Evolutionary conservation across 148 eudicot genomes (phyloP), one percentile per base, ranked within the genome.

Genomic region (Agrostemma githago): DNA sequence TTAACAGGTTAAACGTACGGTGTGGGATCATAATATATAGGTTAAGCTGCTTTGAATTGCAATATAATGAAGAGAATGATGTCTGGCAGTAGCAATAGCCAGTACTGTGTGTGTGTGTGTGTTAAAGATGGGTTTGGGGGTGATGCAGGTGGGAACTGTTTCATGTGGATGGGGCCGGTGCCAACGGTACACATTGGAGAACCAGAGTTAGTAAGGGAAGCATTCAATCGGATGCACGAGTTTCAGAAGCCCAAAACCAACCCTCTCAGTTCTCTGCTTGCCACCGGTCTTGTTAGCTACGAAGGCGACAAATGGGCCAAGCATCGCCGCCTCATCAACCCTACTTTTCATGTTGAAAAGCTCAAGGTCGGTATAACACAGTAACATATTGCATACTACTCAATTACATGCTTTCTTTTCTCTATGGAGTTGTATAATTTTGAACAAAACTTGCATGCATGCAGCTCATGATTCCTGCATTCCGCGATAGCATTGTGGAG

Each of bases 221-320:
- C 44, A 2, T 66, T 76, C 6, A 67, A 48, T 4, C 70, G 74
- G 20, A 60, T 56, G 68, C 60, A 77, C 14, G 73, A 70, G 7
- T 82, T 77, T 54, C 63, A 39, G 11, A 82, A 78, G 73, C 76
- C 75, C 3, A 80, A 43, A 39, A 16, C 44, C 2, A 70, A 63
- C 39, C 74, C n/a, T 16, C 17, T 68, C 15, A 21, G 38, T 34
- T 51, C 68, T 26, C 17, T 21, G 42, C 73, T 82, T 21, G 64
- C 73, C n/a, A 65, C 76, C 4, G 84, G 84, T 3, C 75, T 82
- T 5, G 75, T 59, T 11, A 48, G 26, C 20, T 51, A 74, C 58
- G 81, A 81, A 4, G 84, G 78, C 8, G 68, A 81, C 8, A 81
- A 81, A 78, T 81, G 84, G 84, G 81, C 78, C 10, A 74, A 70